Percentiles rank a stretch among this genome's conserved stretches.
phyloP scores from a whole-genome alignment of 208 protist genomes.

The Wallacemonas collosoma region DNA sequence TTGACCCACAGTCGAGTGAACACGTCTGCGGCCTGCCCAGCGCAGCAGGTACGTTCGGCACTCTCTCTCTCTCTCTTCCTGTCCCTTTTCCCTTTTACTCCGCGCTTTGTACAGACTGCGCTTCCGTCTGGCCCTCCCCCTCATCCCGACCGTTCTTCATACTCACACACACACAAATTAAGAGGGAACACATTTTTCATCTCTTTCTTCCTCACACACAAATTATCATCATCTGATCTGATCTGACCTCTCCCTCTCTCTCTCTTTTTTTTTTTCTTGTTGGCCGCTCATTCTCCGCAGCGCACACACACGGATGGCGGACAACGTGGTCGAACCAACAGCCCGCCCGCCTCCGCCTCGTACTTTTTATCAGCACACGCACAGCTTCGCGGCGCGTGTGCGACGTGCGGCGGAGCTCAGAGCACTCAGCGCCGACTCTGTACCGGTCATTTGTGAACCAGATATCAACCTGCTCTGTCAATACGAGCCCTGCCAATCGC shows the following conservation, averaged over 20 bases:
- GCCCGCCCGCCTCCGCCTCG: background rate
- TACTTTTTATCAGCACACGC: background rate
- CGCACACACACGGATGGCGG: background rate
- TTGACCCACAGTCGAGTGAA: too few relatives aligned
- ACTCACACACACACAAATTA: too few relatives aligned
- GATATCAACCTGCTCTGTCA: background rate
- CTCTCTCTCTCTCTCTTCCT: too few relatives aligned
- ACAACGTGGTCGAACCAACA: background rate
- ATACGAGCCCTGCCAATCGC: too few relatives aligned
- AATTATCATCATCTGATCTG: background rate
- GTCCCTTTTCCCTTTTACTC: too few relatives aligned
- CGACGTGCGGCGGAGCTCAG: background rate
- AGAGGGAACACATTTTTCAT: background rate
- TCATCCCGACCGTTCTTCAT: too few relatives aligned
- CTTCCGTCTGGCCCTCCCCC: too few relatives aligned
- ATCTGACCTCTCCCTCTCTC: background rate
- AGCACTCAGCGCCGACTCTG: background rate
- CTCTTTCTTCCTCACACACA: background rate
- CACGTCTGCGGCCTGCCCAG: too few relatives aligned
- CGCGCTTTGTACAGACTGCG: too few relatives aligned
- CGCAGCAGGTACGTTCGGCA: too few relatives aligned
- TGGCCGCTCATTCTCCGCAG: background rate
- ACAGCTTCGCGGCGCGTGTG: background rate
- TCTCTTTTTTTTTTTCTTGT: background rate
- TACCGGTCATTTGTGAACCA: conserved; percentile 1